phyloP scores from a whole-genome alignment of 1,284 basidiomycete genomes.

The Schizophyllum commune region DNA sequence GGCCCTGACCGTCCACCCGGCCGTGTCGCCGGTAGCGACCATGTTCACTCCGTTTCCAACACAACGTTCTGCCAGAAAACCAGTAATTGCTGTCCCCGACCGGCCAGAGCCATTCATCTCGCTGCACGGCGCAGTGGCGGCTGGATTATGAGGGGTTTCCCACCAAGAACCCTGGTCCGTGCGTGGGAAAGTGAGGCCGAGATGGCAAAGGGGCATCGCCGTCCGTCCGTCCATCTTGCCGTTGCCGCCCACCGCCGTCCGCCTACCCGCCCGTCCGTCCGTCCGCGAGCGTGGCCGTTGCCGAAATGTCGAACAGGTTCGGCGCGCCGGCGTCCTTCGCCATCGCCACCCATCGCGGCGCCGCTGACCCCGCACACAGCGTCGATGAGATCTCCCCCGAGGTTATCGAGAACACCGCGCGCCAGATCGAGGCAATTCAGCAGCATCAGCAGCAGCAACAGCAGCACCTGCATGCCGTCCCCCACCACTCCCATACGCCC shows the following conservation, averaged over 20 bases:
- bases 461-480: slow-evolving; percentile 27
- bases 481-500: slow-evolving; percentile 18
- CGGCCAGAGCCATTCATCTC: too few relatives aligned
- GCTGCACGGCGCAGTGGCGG: too few relatives aligned
- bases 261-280: background rate
- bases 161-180: too few relatives aligned
- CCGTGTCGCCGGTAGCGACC: too few relatives aligned
- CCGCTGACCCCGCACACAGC: slow-evolving; percentile 19
- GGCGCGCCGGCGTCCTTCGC: slow-evolving; percentile 54
- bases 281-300: too few relatives aligned
- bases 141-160: too few relatives aligned
- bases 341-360: slow-evolving; percentile 26
- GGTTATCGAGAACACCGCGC: slow-evolving; percentile 23
- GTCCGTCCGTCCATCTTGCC: background rate
- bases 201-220: background rate
- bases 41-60: too few relatives aligned
- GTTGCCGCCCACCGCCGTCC: background rate
- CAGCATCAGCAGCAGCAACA: slow-evolving; percentile 52
- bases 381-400: slow-evolving; percentile 17
- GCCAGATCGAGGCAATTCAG: slow-evolving; percentile 25
- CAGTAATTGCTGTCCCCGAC: too few relatives aligned
- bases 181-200: background rate
- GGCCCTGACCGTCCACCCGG: too few relatives aligned
- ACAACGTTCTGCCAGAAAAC: too few relatives aligned
- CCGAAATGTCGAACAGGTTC: too few relatives aligned